phyloP scores from a whole-genome alignment of 495 filamentous ascomycete genomes.

The Amniculicola lignicola region DNA sequence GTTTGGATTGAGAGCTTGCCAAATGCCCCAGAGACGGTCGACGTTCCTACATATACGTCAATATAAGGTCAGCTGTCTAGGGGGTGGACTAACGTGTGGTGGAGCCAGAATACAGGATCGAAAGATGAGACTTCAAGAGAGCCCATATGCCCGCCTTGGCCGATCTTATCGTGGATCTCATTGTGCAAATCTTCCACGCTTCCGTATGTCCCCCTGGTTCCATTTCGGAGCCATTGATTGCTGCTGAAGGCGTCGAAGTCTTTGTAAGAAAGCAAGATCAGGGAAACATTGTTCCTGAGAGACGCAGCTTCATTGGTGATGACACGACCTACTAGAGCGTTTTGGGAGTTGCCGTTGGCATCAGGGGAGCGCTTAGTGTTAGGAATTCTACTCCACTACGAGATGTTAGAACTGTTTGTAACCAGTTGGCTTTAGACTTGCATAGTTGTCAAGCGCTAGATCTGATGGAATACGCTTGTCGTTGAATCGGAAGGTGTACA shows the following conservation, averaged over 20 bases:
- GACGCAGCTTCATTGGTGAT: slow-evolving; percentile 17
- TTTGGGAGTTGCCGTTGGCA: slow-evolving; percentile 11
- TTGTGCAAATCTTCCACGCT: slow-evolving; percentile 20
- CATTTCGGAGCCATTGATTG: slow-evolving; percentile 10
- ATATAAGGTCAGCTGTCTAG: neutral
- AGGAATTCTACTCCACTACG: slow-evolving; percentile 11
- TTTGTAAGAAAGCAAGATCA: slow-evolving; percentile 17
- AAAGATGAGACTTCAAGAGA: slow-evolving; percentile 22
- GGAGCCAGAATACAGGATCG: slow-evolving; percentile 30
- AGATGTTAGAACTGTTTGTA: neutral
- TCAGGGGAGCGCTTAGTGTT: slow-evolving; percentile 12
- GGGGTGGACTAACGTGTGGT: slow-evolving; percentile 16
- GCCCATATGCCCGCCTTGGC: slow-evolving; percentile 22
- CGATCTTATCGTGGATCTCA: slow-evolving; percentile 23
- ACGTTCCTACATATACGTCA: slow-evolving; percentile 21
- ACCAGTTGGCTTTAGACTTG: neutral
- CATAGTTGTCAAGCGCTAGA: slow-evolving; percentile 1
- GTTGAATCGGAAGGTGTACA: slow-evolving; percentile 14
- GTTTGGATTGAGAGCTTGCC: slow-evolving; percentile 25
- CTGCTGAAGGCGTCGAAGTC: slow-evolving; percentile 21
- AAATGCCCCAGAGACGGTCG: slow-evolving; percentile 23
- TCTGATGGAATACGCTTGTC: slow-evolving; percentile 1
- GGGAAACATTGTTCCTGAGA: slow-evolving; percentile 22
- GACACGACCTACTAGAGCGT: slow-evolving; percentile 7
- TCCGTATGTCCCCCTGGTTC: slow-evolving; percentile 6